Evolutionary conservation across 352 stramenopile species (phyloP), one percentile per base, ranked within the genome.

Genomic region (Phytophthora crassamura): DNA sequence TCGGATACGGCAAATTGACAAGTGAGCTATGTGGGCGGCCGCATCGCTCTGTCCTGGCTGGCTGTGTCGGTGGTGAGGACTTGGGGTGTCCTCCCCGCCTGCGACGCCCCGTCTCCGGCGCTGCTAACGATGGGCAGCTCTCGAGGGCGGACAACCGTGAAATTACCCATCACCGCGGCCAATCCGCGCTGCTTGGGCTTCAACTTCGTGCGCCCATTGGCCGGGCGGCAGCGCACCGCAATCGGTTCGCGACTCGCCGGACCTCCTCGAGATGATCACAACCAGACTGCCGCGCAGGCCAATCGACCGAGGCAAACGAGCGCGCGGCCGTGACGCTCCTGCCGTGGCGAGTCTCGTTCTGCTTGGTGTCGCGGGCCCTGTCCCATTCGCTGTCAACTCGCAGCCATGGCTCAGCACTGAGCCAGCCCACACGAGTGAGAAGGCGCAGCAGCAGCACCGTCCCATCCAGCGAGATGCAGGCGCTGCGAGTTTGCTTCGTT

Each of bases 141-240:
- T 22, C 30, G 43, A 63, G 55, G 55, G 55, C 55, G 55, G 55
- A 63, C 55, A 63, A 63, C 55, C 55, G 55, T 63, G 55, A 63
- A 49, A 35, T 46, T 63, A 63, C 55, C 55, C 55, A 63, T 63
- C 55, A 63, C 55, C 34, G n/a, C 43, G 30, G 45, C 55, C 55
- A 63, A 63, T 63, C 55, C 34, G 43, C 32, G 41, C 51, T 7
- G 18, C 38, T 59, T 59, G 28, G 28, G 20, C 51, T 54, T 55
- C 43, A 63, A 55, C 55, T 22, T 48, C 35, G 55, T 33, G 41
- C 54, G 43, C 15, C 54, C 22, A 58, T 48, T 42, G 50, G 18
- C 38, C 22, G 51, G 34, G 20, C 41, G 41, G 41, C 41, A 48
- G 18, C n/a, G 47, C 47, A 55, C 47, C 32, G 33, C 47, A 55